These are phyloP conservation scores for Lachnellula hyalina DNA, from an alignment of 2,329 filamentous ascomycete genomes.

Conservation along the genomic window DNA sequence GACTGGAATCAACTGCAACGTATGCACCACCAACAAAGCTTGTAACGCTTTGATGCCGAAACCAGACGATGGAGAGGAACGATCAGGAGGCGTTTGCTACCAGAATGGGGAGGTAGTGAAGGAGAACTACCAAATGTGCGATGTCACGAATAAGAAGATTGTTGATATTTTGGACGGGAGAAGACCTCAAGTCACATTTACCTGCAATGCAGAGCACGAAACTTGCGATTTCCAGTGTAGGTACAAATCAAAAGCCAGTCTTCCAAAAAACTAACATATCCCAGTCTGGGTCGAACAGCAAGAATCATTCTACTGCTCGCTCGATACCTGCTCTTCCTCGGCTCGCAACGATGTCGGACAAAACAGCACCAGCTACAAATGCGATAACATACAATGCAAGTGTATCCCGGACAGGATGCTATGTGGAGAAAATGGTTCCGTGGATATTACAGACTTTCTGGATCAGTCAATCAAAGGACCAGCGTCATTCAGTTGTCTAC, in stretches of 20 bases:
- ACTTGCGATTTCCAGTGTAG: slow-evolving; percentile 93
- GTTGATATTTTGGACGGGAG: slow-evolving; percentile 76
- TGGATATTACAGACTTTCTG: slow-evolving; percentile 89
- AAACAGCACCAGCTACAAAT: slow-evolving; percentile 82
- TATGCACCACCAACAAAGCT: slow-evolving; percentile 77
- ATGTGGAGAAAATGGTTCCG: slow-evolving; percentile 83
- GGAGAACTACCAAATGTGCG: slow-evolving; percentile 95
- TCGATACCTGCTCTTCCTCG: slow-evolving; percentile 72
- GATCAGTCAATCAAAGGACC: slow-evolving; percentile 79
- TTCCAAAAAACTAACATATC: slow-evolving; percentile 19
- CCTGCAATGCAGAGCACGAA: slow-evolving; percentile 67
- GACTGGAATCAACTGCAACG: slow-evolving; percentile 96
- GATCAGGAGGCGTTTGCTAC: slow-evolving; percentile 76
- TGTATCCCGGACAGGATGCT: slow-evolving; percentile 91
- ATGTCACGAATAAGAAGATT: slow-evolving; percentile 95
- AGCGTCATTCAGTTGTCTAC: slow-evolving; percentile 72
- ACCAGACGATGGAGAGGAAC: slow-evolving; percentile 39
- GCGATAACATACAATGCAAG: slow-evolving; percentile 76
- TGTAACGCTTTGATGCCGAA: slow-evolving; percentile 86
- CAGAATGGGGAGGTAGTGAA: slow-evolving; percentile 85
- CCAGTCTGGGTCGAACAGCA: slow-evolving; percentile 88
- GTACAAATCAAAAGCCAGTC: slow-evolving; percentile 27
- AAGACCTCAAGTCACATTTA: slow-evolving; percentile 91
- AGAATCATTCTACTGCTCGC: slow-evolving; percentile 94
- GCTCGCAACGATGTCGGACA: slow-evolving; percentile 62